phyloP scores from a whole-genome alignment of 345 rosid species.

The Lenwebbia sp. region DNA sequence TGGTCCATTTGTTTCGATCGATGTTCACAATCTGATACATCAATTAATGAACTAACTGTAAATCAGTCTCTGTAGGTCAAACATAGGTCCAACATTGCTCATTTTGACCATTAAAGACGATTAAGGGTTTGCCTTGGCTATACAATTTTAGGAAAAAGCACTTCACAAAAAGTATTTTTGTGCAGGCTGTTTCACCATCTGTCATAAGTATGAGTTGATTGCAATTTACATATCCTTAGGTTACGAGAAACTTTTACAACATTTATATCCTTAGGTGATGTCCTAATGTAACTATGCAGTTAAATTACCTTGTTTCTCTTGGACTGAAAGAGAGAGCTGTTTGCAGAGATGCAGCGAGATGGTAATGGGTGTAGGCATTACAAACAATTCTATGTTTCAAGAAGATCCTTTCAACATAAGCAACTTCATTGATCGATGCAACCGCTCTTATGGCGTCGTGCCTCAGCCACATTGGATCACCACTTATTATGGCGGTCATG shows the following conservation, averaged over 20 bases:
- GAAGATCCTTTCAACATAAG: slow-evolving; percentile 8
- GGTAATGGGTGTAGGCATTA: slow-evolving; percentile 29
- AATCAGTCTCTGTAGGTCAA: neutral
- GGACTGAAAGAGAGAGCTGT: neutral
- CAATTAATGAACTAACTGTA: neutral
- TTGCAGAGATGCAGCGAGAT: slow-evolving; percentile 42
- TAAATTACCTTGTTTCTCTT: neutral
- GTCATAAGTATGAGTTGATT: neutral
- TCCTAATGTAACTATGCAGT: neutral
- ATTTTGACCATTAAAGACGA: neutral
- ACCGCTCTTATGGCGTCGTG: slow-evolving; percentile 8
- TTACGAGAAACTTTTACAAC: neutral
- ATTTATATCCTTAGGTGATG: neutral
- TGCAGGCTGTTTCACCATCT: neutral
- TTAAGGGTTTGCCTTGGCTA: neutral
- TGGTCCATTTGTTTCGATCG: neutral
- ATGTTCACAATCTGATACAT: neutral
- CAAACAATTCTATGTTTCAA: slow-evolving; percentile 28
- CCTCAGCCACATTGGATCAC: slow-evolving; percentile 53
- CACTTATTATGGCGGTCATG: slow-evolving; percentile 42
- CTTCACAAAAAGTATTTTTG: neutral
- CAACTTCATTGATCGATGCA: slow-evolving; percentile 3
- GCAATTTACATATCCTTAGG: neutral
- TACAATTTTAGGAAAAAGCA: neutral
- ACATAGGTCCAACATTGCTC: neutral